Conservation (phyloP, 768 basidiomycete species). For the Wakefieldia striispora region DNA sequence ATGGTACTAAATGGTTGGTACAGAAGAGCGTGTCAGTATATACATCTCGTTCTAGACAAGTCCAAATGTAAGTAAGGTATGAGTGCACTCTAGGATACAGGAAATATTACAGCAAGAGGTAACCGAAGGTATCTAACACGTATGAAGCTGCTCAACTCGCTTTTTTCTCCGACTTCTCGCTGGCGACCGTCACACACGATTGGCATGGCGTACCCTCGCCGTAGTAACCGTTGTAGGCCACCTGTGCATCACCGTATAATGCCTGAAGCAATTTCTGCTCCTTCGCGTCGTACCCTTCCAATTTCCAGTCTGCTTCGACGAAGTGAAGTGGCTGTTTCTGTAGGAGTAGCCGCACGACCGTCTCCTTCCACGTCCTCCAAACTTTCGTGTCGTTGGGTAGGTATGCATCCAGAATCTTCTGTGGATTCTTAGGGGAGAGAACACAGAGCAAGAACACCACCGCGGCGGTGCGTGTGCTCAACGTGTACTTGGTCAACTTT, state of each 20-base stretch:
- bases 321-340: conserved; percentile 23
- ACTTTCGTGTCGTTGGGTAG: conserved; percentile 31
- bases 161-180: too few relatives aligned
- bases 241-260: conserved; percentile 22
- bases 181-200: too few relatives aligned
- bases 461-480: conserved; percentile 26
- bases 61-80: too few relatives aligned
- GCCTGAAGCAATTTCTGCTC: conserved; percentile 23
- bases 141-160: too few relatives aligned
- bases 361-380: conserved; percentile 27
- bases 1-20: too few relatives aligned
- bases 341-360: conserved; percentile 15
- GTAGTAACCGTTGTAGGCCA: conserved; percentile 29
- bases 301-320: conserved; percentile 19
- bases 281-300: conserved; percentile 8
- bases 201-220: too few relatives aligned
- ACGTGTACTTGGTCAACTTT: conserved; percentile 19
- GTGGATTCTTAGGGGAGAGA: conserved; percentile 18
- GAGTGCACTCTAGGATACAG: too few relatives aligned
- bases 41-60: too few relatives aligned
- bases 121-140: too few relatives aligned
- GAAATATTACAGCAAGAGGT: too few relatives aligned
- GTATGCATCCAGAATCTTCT: conserved; percentile 16
- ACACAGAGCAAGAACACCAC: conserved; percentile 25
- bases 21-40: too few relatives aligned